phyloP scores from a whole-genome alignment of 169 alveolate species.

The Plasmodium blacklocki region DNA sequence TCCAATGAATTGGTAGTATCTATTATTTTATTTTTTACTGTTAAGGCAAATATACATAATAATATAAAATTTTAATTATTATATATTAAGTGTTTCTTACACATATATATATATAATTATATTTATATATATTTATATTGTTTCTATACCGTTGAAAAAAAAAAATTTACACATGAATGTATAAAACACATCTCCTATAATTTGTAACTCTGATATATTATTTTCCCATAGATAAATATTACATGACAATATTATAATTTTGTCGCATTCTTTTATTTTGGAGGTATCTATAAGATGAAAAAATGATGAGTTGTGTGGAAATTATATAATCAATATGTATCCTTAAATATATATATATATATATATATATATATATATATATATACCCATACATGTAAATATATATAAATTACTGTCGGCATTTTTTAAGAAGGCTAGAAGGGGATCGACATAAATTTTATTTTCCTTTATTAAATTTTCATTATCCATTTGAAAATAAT shows the following conservation, averaged over 20 bases:
- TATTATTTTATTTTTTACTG: conserved; percentile 12
- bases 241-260: conserved; percentile 43
- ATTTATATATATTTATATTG: neutral
- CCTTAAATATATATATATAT: neutral
- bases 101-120: neutral
- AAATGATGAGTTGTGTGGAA: neutral
- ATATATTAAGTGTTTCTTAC: neutral
- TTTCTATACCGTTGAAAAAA: conserved; percentile 44
- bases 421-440: conserved; percentile 49
- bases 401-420: conserved; percentile 18
- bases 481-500: conserved; percentile 36
- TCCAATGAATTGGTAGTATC: conserved; percentile 5
- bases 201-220: conserved; percentile 18
- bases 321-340: neutral
- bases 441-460: conserved; percentile 39
- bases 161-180: conserved; percentile 31
- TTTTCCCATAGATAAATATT: conserved; percentile 56
- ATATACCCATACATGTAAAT: neutral
- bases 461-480: conserved; percentile 10
- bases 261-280: conserved; percentile 52
- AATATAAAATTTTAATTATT: too few species aligned
- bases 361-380: neutral
- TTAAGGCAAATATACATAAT: neutral
- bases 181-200: conserved; percentile 32
- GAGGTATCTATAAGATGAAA: conserved; percentile 10